Evolutionary conservation across 345 rosid genomes (phyloP).

Genomic region (Hibiscus tridactylites): DNA sequence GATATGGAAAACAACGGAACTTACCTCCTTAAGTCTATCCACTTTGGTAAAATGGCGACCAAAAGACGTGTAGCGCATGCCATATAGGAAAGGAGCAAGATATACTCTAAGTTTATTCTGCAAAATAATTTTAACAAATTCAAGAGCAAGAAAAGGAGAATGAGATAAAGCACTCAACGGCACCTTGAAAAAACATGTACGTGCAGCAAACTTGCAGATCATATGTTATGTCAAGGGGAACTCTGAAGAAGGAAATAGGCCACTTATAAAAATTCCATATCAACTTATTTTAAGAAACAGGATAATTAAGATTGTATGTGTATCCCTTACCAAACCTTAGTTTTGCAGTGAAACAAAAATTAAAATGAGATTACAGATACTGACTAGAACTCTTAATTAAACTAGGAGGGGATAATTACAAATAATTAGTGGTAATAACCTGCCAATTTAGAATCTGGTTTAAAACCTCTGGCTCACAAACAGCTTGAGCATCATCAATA

Average conservation of each 20-base stretch:
- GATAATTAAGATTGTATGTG: too few relatives aligned
- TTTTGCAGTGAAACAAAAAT: too few relatives aligned
- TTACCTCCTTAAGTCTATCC: constrained; percentile 81
- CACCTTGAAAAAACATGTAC: background rate
- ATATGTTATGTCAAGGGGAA: background rate
- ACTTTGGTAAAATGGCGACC: constrained; percentile 94
- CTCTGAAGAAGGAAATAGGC: background rate
- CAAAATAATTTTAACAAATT: constrained; percentile 18
- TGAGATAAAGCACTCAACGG: background rate
- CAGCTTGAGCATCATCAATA: constrained; percentile 80
- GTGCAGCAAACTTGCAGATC: background rate
- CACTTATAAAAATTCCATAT: too few relatives aligned
- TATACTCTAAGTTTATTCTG: constrained; percentile 76
- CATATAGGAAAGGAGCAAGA: constrained; percentile 78
- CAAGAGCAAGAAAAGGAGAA: background rate
- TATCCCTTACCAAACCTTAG: too few relatives aligned
- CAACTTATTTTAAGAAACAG: too few relatives aligned
- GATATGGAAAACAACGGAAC: background rate
- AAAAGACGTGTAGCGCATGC: constrained; percentile 75
- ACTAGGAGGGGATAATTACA: background rate
- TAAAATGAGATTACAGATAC: background rate
- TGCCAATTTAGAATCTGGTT: constrained; percentile 74
- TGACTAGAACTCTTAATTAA: background rate
- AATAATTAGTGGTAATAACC: constrained; percentile 33
- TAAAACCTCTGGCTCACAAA: constrained; percentile 71